A percentile compares a stretch with the other conserved stretches of the same genome.
These are phyloP conservation scores for Hyaloperonospora brassicae DNA, from an alignment of 352 stramenopile genomes.

Conservation along the genomic window DNA sequence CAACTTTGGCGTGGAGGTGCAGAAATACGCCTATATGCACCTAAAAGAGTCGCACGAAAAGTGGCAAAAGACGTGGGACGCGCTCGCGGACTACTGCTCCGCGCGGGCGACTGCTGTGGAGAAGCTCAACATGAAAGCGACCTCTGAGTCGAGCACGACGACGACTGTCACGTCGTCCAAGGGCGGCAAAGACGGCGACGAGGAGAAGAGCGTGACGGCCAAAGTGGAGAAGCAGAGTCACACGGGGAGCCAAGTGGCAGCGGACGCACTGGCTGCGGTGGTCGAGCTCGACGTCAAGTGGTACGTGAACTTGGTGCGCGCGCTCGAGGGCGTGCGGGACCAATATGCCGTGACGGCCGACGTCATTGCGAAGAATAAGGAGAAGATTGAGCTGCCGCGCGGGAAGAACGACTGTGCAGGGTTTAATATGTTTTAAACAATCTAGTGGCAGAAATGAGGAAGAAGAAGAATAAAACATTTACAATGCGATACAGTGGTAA, in stretches of 20 bases:
- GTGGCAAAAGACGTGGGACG: constrained; percentile 75
- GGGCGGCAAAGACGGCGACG: constrained; percentile 60
- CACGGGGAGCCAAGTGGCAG: constrained; percentile 20
- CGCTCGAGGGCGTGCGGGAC: constrained; percentile 65
- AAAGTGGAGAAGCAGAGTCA: constrained; percentile 51
- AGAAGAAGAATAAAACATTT: too few species aligned
- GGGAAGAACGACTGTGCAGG: constrained; percentile 55
- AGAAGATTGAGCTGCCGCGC: constrained; percentile 71
- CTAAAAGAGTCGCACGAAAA: constrained; percentile 55
- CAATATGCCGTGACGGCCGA: constrained; percentile 69
- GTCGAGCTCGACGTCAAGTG: constrained; percentile 80
- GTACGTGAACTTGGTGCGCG: constrained; percentile 67
- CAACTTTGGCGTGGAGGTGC: constrained; percentile 85
- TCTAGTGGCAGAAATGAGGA: neutral
- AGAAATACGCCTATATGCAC: constrained; percentile 64
- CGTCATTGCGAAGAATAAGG: constrained; percentile 68
- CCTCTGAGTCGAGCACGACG: constrained; percentile 48
- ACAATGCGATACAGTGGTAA: too few species aligned
- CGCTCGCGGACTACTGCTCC: constrained; percentile 59
- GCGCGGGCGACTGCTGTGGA: constrained; percentile 55
- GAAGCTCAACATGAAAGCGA: constrained; percentile 62
- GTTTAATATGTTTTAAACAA: constrained; percentile 77
- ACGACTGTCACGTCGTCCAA: constrained; percentile 48
- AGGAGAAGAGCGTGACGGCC: constrained; percentile 59
- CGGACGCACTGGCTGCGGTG: constrained; percentile 59